phyloP scores from a whole-genome alignment of 2,329 filamentous ascomycete species.

The Fusarium drepaniforme region DNA sequence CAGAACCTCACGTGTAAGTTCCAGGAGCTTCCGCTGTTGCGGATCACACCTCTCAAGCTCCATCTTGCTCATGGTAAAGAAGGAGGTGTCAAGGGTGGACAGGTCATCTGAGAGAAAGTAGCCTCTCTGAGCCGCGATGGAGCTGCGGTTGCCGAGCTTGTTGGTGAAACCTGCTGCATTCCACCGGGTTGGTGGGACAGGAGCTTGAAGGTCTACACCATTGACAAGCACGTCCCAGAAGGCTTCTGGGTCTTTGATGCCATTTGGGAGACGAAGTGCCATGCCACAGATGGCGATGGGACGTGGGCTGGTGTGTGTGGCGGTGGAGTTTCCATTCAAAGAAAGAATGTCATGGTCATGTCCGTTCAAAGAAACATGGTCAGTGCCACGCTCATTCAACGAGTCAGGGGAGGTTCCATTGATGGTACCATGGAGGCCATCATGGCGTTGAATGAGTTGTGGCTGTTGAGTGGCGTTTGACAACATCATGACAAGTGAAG shows the following conservation, averaged over 20 bases:
- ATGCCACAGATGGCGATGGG: neutral
- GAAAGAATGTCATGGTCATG: neutral
- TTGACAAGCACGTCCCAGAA: slow-evolving; percentile 1
- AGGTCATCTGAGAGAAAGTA: slow-evolving; percentile 45
- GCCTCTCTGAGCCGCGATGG: slow-evolving; percentile 34
- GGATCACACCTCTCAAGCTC: slow-evolving; percentile 47
- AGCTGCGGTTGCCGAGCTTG: neutral
- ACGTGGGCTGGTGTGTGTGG: neutral
- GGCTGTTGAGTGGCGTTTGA: neutral
- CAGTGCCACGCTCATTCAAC: neutral
- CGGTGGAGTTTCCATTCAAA: neutral
- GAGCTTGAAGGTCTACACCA: neutral
- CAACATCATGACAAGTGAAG: neutral
- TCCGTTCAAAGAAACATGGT: neutral
- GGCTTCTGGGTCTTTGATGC: neutral
- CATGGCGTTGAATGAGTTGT: neutral
- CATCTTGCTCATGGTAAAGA: slow-evolving; percentile 34
- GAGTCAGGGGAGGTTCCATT: neutral
- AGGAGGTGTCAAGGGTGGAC: slow-evolving; percentile 37
- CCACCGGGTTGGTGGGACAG: neutral
- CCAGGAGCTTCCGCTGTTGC: slow-evolving; percentile 40
- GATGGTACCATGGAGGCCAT: neutral
- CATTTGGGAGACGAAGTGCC: neutral
- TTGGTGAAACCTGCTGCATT: neutral
- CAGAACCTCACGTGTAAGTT: neutral